Evolutionary conservation across 1,284 basidiomycete species (phyloP), one percentile per base, ranked within the genome.

Genomic region (Pseudozyma tsukubaensis): DNA sequence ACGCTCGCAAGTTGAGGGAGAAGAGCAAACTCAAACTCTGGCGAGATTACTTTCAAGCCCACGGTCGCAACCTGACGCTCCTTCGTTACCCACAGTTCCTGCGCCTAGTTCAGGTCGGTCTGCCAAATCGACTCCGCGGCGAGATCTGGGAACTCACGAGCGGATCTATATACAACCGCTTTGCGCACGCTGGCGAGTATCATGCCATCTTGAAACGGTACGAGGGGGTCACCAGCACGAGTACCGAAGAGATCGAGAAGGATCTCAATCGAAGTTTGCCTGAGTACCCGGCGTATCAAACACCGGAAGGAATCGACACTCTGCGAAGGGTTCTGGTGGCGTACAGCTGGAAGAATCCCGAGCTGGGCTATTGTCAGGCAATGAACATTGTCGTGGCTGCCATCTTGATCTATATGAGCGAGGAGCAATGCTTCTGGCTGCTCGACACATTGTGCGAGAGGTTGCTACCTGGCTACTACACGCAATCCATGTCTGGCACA

Each of bases 201-300:
- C 88, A 90, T n/a, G 87, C 88, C 5, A 88, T 98, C 32, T 86
- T 97, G 9, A 89, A 90, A 54, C 90, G 93, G 56, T 91, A 96
- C 84, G 88, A 89, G 59, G 94, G 93, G 12, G 89, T 91, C 64
- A 90, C 89, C 21, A 94, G 89, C 55, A 92, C 92, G 9, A 94
- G 93, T 78, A 97, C 96, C 0, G 97, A 99, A 84, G 97, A 99
- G 84, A 99, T 99, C 52, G 97, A 99, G 86, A 99, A 99, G 86
- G 97, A 99, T 84, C 86, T 99, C 42, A 96, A 97, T 86, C 89
- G 97, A 19, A 80, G 77, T 45, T 61, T 85, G 18, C 84, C 84
- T 9, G 83, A 84, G 44, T 84, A 83, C 50, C 77, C 79, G 1
- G 83, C 78, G 16, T 84, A 80, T 44, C 83, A 84, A 51, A 70